Percentiles rank a stretch among this genome's conserved stretches.
Conservation (phyloP, 106 monocot species). For the Acorus calamus region DNA sequence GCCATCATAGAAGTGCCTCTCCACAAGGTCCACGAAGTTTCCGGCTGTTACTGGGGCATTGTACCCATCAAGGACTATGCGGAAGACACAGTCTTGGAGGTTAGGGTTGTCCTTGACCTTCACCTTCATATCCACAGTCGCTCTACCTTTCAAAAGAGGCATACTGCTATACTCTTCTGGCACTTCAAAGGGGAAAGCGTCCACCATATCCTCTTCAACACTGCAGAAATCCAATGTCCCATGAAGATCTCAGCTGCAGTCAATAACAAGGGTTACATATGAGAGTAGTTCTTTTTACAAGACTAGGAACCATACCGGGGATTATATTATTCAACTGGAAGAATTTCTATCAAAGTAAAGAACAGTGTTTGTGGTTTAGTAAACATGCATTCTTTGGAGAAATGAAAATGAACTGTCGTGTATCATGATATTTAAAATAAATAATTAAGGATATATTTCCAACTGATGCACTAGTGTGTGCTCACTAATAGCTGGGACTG, state of each 20-base stretch:
- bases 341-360: not conserved
- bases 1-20: constrained; percentile 96
- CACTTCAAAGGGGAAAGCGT: constrained; percentile 84
- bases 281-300: constrained; percentile 43
- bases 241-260: constrained; percentile 99
- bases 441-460: no score
- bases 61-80: constrained; percentile 92
- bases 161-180: constrained; percentile 79
- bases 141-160: constrained; percentile 91
- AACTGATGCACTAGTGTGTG: no score
- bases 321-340: not conserved
- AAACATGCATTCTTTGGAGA: no score
- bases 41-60: constrained; percentile 95
- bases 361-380: not conserved
- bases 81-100: constrained; percentile 72
- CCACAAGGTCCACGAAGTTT: constrained; percentile 84
- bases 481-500: no score
- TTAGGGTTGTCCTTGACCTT: constrained; percentile 96
- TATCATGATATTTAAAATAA: no score
- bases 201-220: constrained; percentile 99
- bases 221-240: constrained; percentile 99
- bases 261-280: constrained; percentile 78
- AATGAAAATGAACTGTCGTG: no score
- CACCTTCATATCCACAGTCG: constrained; percentile 96
- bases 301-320: constrained; percentile 1